Conservation (phyloP, 352 stramenopile genomes). For the Phytophthora crassamura region DNA sequence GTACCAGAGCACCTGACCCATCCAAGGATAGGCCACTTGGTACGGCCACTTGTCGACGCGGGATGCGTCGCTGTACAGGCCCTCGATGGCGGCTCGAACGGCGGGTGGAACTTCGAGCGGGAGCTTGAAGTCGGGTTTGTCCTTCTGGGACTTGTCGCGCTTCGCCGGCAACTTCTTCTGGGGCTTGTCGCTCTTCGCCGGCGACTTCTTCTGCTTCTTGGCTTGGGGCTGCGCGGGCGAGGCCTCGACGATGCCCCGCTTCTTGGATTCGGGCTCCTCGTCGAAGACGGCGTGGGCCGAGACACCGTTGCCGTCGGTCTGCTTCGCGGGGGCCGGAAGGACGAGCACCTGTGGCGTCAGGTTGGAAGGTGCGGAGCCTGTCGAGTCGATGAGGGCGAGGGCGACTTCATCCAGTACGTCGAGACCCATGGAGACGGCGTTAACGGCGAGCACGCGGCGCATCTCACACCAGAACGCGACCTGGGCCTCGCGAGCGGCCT, state of each 20-base stretch:
- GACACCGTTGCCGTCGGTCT: background rate
- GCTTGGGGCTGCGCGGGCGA: background rate
- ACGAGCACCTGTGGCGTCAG: background rate
- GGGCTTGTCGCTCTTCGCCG: too few relatives aligned
- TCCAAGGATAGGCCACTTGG: background rate
- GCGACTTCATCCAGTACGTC: background rate
- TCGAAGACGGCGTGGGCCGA: background rate
- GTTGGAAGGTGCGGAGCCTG: rapidly evolving
- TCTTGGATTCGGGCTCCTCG: background rate
- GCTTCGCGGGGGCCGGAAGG: background rate
- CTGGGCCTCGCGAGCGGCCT: background rate
- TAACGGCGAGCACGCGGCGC: background rate
- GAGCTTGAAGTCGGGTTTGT: too few relatives aligned
- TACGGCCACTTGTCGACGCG: background rate
- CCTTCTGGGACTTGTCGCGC: too few relatives aligned
- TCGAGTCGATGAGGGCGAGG: background rate
- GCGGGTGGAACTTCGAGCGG: too few relatives aligned
- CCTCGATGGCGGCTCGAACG: too few relatives aligned
- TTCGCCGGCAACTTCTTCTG: background rate
- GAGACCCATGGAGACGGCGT: background rate
- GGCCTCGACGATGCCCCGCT: background rate
- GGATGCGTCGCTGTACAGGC: background rate
- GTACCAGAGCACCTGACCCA: background rate
- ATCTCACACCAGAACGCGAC: background rate
- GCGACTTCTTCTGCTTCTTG: background rate